Base-by-base conservation (phyloP, 345 rosid genomes). In the Rhodamnia rubescens region DNA sequence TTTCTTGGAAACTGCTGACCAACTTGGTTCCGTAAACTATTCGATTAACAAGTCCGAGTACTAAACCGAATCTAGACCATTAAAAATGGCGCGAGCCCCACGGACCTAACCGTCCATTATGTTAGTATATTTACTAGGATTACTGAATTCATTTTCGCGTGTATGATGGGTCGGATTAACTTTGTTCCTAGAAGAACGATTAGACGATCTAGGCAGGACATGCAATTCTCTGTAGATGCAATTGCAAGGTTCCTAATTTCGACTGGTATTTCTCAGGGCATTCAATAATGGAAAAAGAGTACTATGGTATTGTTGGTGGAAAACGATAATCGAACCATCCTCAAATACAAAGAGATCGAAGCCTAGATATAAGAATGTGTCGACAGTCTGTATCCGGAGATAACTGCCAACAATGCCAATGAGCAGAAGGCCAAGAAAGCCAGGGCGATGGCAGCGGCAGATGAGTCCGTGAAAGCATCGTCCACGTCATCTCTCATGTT, bases 381-480 rank as follows among this genome's bases (percentile, higher is more conserved):
- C 49, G 87, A 88, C 59, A 89, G 54, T 83, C 87, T 87, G 50
- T 89, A 87, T 50, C 89, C 90, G 3, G 88, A 90, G 81, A 90
- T 80, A 42, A 90, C 29, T 6, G 89, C 88, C 11, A 88, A 88
- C 24, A 58, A 7, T 5, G 90, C 92, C 27, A 89, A 50, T 3
- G 74, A 40, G 22, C 83, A 15, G 87, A 91, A 90, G 7, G 90
- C 91, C 6, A 90, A 75, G 87, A 91, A 89, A 27, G 88, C 81
- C 90, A 90, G 86, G 61, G 85, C 74, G 53, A 90, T 89, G 69
- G 91, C 86, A 15, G 90, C 88, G 0, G 90, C 87, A 2, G 93
- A 87, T 54, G 93, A 69, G 85, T 89, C 90, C 11, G 92, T 85
- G 75, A 91, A 91, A 21, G 84, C n/a, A 82, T 88, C 85, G 85